Base-by-base conservation (phyloP, 2,329 filamentous ascomycete species). In the Claviceps pazoutovae region DNA sequence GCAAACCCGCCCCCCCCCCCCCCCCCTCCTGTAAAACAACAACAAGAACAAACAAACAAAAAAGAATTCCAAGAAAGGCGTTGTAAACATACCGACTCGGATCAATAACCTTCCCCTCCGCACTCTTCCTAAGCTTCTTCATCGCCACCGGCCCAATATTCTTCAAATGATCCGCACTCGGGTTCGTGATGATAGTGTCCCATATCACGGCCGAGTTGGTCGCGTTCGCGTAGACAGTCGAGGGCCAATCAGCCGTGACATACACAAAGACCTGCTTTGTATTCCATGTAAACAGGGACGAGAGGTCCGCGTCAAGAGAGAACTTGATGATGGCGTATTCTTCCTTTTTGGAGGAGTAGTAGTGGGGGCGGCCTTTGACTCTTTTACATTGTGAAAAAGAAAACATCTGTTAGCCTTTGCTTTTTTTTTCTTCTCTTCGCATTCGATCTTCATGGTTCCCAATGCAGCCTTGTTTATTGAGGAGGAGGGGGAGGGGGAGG, bases 221-320 rank as follows among this genome's bases (percentile, higher is more conserved):
- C 52, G 60, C 65, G 58, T 70, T 71, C 53, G 59, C 57, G 49
- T 56, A 58, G 48, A 62, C 62, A 48, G 64, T 53, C 44, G 62
- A 60, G 26, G 75, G 72, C 81, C 81, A 84, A 60, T 82, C 83
- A 51, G 91, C 91, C 51, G 88, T 91, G 54, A 98, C 83, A 73
- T 95, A 98, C 67, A 96, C 83, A 71, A 97, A 98, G 62, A 98
- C 73, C 71, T 97, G 88, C 70, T 98, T 98, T 19, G 94, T 98
- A 76, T 98, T 98, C 93, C 91, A 98, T 64, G 87, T 95, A 78
- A 97, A 97, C 60, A 98, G 86, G 44, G 84, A 84, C 55, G 82
- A 85, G 55, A 98, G 79, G 71, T 98, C 91, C 50, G 90, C 86
- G 63, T 95, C 86, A 54, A 98, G 78, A 62, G 90, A 87, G 75